Conservation (phyloP, 2,329 filamentous ascomycete genomes). For the Fusarium redolens region DNA sequence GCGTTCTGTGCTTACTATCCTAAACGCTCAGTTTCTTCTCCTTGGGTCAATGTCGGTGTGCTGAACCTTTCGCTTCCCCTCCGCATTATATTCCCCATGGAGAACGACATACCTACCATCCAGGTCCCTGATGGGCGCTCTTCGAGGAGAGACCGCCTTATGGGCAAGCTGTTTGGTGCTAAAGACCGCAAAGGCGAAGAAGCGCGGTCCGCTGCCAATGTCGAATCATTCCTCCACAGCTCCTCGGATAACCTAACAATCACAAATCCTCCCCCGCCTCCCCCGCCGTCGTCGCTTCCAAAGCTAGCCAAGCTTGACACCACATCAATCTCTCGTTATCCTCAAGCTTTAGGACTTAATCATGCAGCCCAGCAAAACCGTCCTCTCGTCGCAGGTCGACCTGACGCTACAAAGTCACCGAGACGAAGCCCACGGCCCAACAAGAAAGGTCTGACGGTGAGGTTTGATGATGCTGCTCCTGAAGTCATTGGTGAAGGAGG, state of each 20-base stretch:
- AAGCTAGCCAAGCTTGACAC: slow-evolving; percentile 68
- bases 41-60: slow-evolving; percentile 47
- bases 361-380: slow-evolving; percentile 58
- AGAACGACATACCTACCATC: slow-evolving; percentile 56
- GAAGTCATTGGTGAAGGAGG: slow-evolving; percentile 92
- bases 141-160: slow-evolving; percentile 66
- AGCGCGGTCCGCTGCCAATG: slow-evolving; percentile 56
- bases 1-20: slow-evolving; percentile 29
- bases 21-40: slow-evolving; percentile 26
- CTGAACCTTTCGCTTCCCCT: slow-evolving; percentile 30
- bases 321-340: slow-evolving; percentile 65
- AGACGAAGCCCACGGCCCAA: slow-evolving; percentile 58
- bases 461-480: slow-evolving; percentile 77
- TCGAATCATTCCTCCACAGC: slow-evolving; percentile 70
- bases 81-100: slow-evolving; percentile 51
- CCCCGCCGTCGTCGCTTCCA: slow-evolving; percentile 56
- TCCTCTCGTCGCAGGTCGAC: slow-evolving; percentile 52
- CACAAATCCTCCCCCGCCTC: slow-evolving; percentile 61
- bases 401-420: slow-evolving; percentile 58
- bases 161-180: slow-evolving; percentile 70
- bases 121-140: slow-evolving; percentile 54
- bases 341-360: slow-evolving; percentile 62
- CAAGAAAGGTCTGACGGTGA: slow-evolving; percentile 78
- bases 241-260: slow-evolving; percentile 66
- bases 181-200: slow-evolving; percentile 55